These are phyloP conservation scores for Lachnellula arida DNA, from an alignment of 2,329 filamentous ascomycete genomes.

Conservation along the genomic window DNA sequence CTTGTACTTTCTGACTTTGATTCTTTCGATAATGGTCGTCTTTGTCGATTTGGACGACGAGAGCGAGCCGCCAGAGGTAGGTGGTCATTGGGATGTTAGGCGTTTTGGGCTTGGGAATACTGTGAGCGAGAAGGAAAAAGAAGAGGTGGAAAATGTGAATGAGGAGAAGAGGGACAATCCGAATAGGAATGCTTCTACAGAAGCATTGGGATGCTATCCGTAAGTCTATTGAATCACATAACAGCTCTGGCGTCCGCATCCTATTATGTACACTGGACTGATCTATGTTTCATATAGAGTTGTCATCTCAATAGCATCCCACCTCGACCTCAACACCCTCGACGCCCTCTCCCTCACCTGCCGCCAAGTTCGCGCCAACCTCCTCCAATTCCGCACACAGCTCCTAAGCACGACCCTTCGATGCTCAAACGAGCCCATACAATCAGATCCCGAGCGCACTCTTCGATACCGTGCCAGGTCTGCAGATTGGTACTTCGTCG, in stretches of 20 bases:
- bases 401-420: slow-evolving; percentile 72
- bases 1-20: slow-evolving; percentile 4
- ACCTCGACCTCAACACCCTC: slow-evolving; percentile 82
- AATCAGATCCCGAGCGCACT: slow-evolving; percentile 50
- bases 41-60: slow-evolving; percentile 33
- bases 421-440: slow-evolving; percentile 66
- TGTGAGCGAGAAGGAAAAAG: slow-evolving; percentile 2
- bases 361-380: slow-evolving; percentile 69
- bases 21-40: slow-evolving; percentile 26
- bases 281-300: slow-evolving; percentile 50
- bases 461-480: slow-evolving; percentile 55
- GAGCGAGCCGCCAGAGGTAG: slow-evolving; percentile 25
- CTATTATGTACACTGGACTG: slow-evolving; percentile 5
- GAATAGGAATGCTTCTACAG: slow-evolving; percentile 55
- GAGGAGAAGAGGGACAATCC: slow-evolving; percentile 31
- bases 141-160: neutral
- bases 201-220: slow-evolving; percentile 64
- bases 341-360: slow-evolving; percentile 80
- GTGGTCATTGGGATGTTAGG: slow-evolving; percentile 13
- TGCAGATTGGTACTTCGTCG: slow-evolving; percentile 56
- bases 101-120: slow-evolving; percentile 11
- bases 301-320: slow-evolving; percentile 66
- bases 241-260: neutral
- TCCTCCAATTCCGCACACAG: slow-evolving; percentile 72
- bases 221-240: slow-evolving; percentile 42